These are phyloP conservation scores for Ceriops decandra DNA, from an alignment of 345 rosid genomes.

Conservation along the genomic window DNA sequence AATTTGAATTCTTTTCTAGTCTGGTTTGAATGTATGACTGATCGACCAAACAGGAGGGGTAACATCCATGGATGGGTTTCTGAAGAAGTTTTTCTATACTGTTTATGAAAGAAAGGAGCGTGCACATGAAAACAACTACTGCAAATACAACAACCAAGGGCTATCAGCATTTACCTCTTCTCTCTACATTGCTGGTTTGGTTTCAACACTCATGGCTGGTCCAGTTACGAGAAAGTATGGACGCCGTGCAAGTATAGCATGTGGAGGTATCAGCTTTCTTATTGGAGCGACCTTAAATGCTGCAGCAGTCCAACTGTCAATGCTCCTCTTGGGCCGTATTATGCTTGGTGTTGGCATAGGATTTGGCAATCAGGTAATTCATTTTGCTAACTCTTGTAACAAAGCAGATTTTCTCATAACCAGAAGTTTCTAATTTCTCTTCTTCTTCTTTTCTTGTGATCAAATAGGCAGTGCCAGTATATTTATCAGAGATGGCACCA, in stretches of 20 bases:
- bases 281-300: constrained; percentile 72
- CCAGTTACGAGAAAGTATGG: constrained; percentile 75
- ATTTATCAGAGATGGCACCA: constrained; percentile 93
- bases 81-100: constrained; percentile 54
- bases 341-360: constrained; percentile 95
- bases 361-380: constrained; percentile 85
- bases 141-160: constrained; percentile 76
- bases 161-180: constrained; percentile 90
- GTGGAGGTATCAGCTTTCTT: constrained; percentile 81
- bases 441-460: background rate
- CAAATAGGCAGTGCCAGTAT: constrained; percentile 71
- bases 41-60: constrained; percentile 64
- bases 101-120: constrained; percentile 61
- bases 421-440: background rate
- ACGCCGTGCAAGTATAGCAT: constrained; percentile 70
- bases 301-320: constrained; percentile 54
- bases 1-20: background rate
- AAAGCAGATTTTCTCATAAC: background rate
- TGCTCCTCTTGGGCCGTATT: constrained; percentile 82
- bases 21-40: background rate
- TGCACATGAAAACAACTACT: constrained; percentile 88
- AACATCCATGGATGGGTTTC: constrained; percentile 82
- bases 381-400: background rate
- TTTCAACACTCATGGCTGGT: constrained; percentile 73
- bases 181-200: constrained; percentile 83